These are phyloP conservation scores for Globisporangium canariense DNA, from an alignment of 352 stramenopile genomes.

Conservation along the genomic window DNA sequence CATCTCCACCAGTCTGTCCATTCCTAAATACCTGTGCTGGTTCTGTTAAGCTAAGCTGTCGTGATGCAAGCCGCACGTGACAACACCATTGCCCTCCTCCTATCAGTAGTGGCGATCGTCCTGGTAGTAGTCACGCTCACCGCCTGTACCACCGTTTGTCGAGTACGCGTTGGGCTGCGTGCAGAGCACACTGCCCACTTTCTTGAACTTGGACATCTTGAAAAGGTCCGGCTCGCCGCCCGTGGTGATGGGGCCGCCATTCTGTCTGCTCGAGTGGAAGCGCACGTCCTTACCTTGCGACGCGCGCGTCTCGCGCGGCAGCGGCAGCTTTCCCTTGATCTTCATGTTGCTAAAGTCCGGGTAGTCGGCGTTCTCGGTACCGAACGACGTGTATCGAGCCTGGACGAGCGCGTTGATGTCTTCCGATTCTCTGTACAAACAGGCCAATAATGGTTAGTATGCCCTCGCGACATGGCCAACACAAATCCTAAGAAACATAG, in stretches of 20 bases:
- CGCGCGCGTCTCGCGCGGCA: slow-evolving; percentile 69
- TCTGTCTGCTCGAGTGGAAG: slow-evolving; percentile 28
- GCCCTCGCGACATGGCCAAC: background rate
- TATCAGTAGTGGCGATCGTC: slow-evolving; percentile 10
- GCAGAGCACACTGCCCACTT: slow-evolving; percentile 57
- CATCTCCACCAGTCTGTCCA: background rate
- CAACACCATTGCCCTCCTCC: background rate
- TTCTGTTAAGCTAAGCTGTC: no score
- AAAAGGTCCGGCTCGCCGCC: slow-evolving; percentile 40
- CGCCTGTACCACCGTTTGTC: background rate
- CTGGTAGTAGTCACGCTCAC: slow-evolving; percentile 7
- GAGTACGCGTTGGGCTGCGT: slow-evolving; percentile 49
- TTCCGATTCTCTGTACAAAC: slow-evolving; percentile 50
- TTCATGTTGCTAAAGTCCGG: slow-evolving; percentile 78
- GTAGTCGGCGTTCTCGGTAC: slow-evolving; percentile 64
- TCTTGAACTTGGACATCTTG: slow-evolving; percentile 88
- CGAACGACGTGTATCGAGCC: slow-evolving; percentile 62
- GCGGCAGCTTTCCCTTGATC: slow-evolving; percentile 78
- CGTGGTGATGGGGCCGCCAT: slow-evolving; percentile 22
- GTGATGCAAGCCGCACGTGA: background rate
- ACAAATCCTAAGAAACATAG: background rate
- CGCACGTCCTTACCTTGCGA: slow-evolving; percentile 68
- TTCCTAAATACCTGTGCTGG: background rate
- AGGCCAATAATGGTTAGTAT: background rate
- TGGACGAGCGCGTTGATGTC: slow-evolving; percentile 72